Conservation (phyloP, 495 filamentous ascomycete species). For the Penicillium goetzii region DNA sequence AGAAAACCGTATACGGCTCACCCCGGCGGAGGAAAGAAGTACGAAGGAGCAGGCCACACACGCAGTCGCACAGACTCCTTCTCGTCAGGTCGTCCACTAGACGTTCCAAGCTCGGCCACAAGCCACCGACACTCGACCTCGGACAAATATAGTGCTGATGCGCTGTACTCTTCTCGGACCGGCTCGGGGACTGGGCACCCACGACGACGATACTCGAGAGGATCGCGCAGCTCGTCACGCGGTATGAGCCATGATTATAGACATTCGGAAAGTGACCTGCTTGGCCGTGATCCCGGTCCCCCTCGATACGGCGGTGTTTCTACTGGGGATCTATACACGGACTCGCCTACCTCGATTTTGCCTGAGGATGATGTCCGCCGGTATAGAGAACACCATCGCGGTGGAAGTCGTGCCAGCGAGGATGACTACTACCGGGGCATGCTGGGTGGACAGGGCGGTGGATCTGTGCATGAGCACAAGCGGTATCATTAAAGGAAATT, state of each 20-base stretch:
- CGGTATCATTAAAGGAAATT: constrained; percentile 37
- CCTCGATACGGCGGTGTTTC: constrained; percentile 30
- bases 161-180: constrained; percentile 28
- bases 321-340: constrained; percentile 36
- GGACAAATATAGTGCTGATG: constrained; percentile 31
- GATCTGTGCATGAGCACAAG: constrained; percentile 38
- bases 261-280: constrained; percentile 48
- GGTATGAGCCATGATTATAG: constrained; percentile 40
- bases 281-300: constrained; percentile 27
- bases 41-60: constrained; percentile 40
- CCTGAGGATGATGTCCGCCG: constrained; percentile 38
- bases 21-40: constrained; percentile 59
- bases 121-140: constrained; percentile 18
- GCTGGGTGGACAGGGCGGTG: constrained; percentile 40
- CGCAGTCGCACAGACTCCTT: constrained; percentile 38
- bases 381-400: constrained; percentile 30
- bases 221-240: constrained; percentile 44
- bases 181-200: constrained; percentile 28
- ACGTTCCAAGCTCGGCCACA: constrained; percentile 20
- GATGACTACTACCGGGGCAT: constrained; percentile 50
- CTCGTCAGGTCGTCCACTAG: constrained; percentile 33
- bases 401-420: constrained; percentile 30
- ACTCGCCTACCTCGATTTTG: constrained; percentile 26
- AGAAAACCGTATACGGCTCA: constrained; percentile 62
- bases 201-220: constrained; percentile 22